Evolutionary conservation across 768 basidiomycete species (phyloP), one percentile per base, ranked within the genome.

Genomic region (Suillus sp.): DNA sequence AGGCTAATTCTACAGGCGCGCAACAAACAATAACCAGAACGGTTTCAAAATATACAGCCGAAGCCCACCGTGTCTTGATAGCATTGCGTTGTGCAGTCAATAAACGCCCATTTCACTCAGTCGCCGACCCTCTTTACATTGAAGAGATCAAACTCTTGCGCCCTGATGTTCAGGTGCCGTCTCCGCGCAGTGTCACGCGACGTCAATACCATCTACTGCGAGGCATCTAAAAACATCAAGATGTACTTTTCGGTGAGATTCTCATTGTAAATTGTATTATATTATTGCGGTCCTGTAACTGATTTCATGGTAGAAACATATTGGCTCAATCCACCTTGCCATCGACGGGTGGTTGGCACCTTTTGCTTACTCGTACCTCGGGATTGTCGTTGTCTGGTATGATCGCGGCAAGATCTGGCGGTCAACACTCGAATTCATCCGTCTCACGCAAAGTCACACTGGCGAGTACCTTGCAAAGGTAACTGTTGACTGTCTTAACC

Each of bases 271-370:
- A n/a, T n/a, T n/a, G n/a, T 25, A n/a, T n/a, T 37, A 7, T 42
- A 20, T 16, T 6, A 16, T 14, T 38, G 38, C 38, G 13, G 2
- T 38, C n/a, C 11, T 8, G 16, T 40, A 14, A 7, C 27, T 37
- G 18, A 58, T 25, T 20, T 40, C n/a, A 22, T 32, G 27, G 27
- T 62, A 64, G 68, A 58, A 50, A 47, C 32, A 60, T 54, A 60
- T 65, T 30, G 34, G 65, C 13, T 55, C 71, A 7, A 65, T 78
- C 34, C 75, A 78, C 63, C 59, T 73, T 22, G 74, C 72, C 27
- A 64, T 78, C 57, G 75, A 78, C 69, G 72, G 78, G 20, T 78
- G 78, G 77, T 76, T 75, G 2, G 66, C 71, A 18, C 76, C 76
- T 13, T 58, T 74, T 27, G 65, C 64, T 1, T 59, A 65, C 10